phyloP scores from a whole-genome alignment of 495 filamentous ascomycete species.

The Annulohypoxylon bovei region DNA sequence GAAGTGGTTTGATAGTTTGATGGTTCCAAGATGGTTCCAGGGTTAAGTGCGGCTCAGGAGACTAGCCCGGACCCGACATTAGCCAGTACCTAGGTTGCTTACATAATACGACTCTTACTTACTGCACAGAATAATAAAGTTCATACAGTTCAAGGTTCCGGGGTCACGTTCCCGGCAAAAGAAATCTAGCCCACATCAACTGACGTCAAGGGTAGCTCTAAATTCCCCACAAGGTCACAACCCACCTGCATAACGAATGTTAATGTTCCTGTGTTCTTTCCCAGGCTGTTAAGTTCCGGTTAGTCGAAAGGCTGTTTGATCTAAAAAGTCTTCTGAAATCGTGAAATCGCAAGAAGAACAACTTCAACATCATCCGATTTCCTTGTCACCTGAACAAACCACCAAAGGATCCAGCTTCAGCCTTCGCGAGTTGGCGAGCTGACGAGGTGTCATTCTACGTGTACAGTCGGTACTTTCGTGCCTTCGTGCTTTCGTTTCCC shows the following conservation, averaged over 20 bases:
- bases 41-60: conserved; percentile 32
- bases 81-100: background rate
- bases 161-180: conserved; percentile 16
- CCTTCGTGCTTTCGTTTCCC: background rate
- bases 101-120: background rate
- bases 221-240: conserved; percentile 31
- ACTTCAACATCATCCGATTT: conserved; percentile 24
- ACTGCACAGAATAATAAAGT: background rate
- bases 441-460: conserved; percentile 8
- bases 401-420: conserved; percentile 15
- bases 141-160: background rate
- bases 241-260: conserved; percentile 23
- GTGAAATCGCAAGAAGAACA: background rate
- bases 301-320: background rate
- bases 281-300: background rate
- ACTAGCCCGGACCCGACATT: conserved; percentile 9
- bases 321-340: background rate
- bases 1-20: conserved; percentile 29
- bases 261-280: conserved; percentile 13
- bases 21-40: conserved; percentile 22
- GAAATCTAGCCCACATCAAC: background rate
- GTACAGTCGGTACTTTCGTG: background rate
- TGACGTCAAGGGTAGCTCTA: conserved; percentile 30
- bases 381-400: conserved; percentile 32
- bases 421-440: conserved; percentile 16